phyloP scores from a whole-genome alignment of 2,329 filamentous ascomycete genomes.

The Colletotrichum tropicale region DNA sequence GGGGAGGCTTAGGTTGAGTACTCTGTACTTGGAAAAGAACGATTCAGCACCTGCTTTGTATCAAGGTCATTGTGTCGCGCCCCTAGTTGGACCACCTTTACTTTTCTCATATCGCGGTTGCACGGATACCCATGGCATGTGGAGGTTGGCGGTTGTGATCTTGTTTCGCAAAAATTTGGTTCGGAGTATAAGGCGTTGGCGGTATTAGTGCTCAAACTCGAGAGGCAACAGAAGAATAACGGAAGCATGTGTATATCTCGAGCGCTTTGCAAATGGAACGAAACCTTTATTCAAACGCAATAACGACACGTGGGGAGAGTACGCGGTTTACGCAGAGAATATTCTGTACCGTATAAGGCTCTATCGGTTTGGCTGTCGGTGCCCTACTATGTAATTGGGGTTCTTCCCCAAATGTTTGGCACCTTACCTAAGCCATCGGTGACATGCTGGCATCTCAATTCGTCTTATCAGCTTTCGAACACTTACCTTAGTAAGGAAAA shows the following conservation, averaged over 20 bases:
- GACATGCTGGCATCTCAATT: not conserved
- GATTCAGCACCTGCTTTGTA: not conserved
- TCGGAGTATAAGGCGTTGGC: not conserved
- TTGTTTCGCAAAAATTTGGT: not conserved
- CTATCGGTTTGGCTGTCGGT: not conserved
- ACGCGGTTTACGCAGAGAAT: not conserved
- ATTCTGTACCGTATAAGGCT: not conserved
- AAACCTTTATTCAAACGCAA: not conserved
- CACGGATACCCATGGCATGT: not conserved
- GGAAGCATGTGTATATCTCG: not conserved
- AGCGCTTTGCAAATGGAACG: not conserved
- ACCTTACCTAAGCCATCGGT: not conserved
- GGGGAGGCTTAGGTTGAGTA: conserved; percentile 68
- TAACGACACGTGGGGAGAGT: not conserved
- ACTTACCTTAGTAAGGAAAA: not conserved
- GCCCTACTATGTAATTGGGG: not conserved
- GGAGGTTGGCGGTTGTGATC: not conserved
- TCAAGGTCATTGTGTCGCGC: not conserved
- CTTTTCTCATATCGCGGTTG: not conserved
- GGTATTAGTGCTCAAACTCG: not conserved
- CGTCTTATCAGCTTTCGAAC: not conserved
- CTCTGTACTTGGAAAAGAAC: not conserved
- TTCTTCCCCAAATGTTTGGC: not conserved
- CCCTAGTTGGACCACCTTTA: not conserved
- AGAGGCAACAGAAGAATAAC: not conserved